Percentiles rank a stretch among this genome's conserved stretches.
These are phyloP conservation scores for Calophaca sinica DNA, from an alignment of 306 rosid genomes.

Conservation along the genomic window DNA sequence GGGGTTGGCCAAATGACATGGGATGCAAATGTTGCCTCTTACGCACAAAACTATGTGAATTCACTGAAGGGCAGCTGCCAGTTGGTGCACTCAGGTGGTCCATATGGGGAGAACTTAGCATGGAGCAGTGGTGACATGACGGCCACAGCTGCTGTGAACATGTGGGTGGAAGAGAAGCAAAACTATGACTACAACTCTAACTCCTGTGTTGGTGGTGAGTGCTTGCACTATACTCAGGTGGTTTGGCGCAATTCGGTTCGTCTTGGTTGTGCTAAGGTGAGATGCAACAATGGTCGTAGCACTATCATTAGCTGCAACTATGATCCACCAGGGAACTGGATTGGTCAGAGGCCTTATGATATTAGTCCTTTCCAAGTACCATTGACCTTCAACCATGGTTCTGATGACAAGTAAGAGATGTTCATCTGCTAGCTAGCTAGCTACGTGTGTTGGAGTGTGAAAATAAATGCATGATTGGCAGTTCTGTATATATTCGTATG, in stretches of 20 bases:
- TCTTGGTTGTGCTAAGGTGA: constrained; percentile 58
- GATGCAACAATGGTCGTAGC: constrained; percentile 51
- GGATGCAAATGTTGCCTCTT: constrained; percentile 43
- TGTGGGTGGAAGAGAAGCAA: constrained; percentile 59
- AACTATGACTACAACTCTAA: constrained; percentile 52
- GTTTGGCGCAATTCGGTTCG: constrained; percentile 52
- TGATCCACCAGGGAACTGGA: constrained; percentile 58
- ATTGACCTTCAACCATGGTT: constrained; percentile 10
- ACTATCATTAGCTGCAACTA: constrained; percentile 64
- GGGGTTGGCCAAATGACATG: constrained; percentile 46
- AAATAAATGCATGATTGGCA: neutral
- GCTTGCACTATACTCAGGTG: constrained; percentile 62
- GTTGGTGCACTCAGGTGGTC: constrained; percentile 49
- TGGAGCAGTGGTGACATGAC: constrained; percentile 40
- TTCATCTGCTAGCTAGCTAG: no score
- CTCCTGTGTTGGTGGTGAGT: constrained; percentile 42
- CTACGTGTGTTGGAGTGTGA: no score
- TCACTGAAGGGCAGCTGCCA: constrained; percentile 27
- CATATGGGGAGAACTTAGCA: constrained; percentile 61
- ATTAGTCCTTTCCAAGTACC: constrained; percentile 29
- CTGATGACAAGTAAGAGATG: neutral
- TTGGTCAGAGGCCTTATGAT: constrained; percentile 53
- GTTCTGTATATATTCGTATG: neutral
- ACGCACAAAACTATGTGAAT: constrained; percentile 47
- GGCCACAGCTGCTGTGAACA: constrained; percentile 36